Evolutionary conservation across 2,329 filamentous ascomycete species (phyloP), one percentile per base, ranked within the genome.

Genomic region (Cordyceps cicadae): DNA sequence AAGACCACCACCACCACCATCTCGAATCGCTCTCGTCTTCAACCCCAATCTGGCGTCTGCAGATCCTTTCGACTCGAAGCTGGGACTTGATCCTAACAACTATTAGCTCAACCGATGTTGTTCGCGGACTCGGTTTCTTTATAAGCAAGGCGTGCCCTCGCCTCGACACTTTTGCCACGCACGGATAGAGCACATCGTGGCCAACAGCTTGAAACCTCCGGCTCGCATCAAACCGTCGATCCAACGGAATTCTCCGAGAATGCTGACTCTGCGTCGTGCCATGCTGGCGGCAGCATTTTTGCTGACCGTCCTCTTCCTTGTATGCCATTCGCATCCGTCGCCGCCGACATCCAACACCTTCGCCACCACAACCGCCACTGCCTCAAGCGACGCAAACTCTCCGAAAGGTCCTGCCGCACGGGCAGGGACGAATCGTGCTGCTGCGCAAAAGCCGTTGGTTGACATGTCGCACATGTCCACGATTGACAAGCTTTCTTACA

Each of bases 401-500:
- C n/a, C 57, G 52, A 32, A 62, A 59, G 67, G 63, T 37, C 37
- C 45, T 15, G 43, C 17, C 5, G 66, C 67, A 52, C 61, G 64
- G 45, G 64, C 60, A 49, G 66, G 69, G 45, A 24, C 24, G 24
- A 67, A 67, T 48, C 66, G 69, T 54, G 67, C 80, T 70, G 71
- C 76, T 69, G 75, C 77, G 8, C 86, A 90, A 70, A 83, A 88
- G 67, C 77, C 83, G 57, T 76, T 91, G 66, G 80, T 86, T 59
- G 88, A 93, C 72, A 81, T 90, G 70, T 85, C 86, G 62, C 83
- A 81, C 70, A 86, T 89, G 76, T 86, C 88, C 17, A 81, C 92
- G 58, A 80, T 79, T 80, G 88, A 83, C 77, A 96, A 94, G 76
- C 84, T 99, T 61, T 87, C 87, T 57, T 97, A 96, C 77, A 89